Base-by-base conservation (phyloP, 495 filamentous ascomycete genomes). In the Neurospora intermedia region DNA sequence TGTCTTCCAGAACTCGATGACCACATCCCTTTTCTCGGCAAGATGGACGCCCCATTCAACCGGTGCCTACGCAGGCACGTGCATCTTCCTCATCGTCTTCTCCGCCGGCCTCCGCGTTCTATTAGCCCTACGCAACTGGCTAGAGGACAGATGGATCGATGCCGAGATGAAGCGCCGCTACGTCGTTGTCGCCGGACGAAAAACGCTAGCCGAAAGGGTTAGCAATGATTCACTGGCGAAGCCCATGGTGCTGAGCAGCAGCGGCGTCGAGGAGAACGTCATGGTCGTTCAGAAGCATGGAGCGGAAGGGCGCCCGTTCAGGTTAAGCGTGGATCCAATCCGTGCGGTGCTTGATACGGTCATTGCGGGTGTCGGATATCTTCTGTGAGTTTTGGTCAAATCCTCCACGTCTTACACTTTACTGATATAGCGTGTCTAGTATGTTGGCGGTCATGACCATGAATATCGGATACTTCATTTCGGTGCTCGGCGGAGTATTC, bases 371-470 rank as follows among this genome's bases (percentile, higher is more conserved):
- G 86, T 97, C 54, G 91, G 90, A 3, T 98, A 98, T 83, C 82
- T 98, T 46, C 88, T 98, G 95, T 97, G 86, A 86, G 94, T 89
- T 40, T 31, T 48, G 5, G 11, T 15, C 43, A 46, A 31, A 71
- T 62, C 35, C 38, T 42, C 69, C 46, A 46, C 39, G 48, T 11
- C 43, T 71, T 72, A 43, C 70, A 69, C 73, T 71, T 78, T 46
- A 77, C 69, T 70, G 23, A 18, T 16, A 27, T 31, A 2, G 72
- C 31, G 71, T 27, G 54, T 73, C 40, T 77, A 98, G 95, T 70
- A 98, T 98, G 95, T 84, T 98, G 83, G 94, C 93, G n/a, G 92
- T 97, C 76, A 98, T 98, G 95, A 96, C 94, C 4, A 88, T 95
- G 88, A 98, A 98, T 77, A 88, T 98, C 62, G 95, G 95, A n/a